These are phyloP conservation scores for Leccinum ponderosum DNA, from an alignment of 1,284 basidiomycete genomes.

Conservation along the genomic window DNA sequence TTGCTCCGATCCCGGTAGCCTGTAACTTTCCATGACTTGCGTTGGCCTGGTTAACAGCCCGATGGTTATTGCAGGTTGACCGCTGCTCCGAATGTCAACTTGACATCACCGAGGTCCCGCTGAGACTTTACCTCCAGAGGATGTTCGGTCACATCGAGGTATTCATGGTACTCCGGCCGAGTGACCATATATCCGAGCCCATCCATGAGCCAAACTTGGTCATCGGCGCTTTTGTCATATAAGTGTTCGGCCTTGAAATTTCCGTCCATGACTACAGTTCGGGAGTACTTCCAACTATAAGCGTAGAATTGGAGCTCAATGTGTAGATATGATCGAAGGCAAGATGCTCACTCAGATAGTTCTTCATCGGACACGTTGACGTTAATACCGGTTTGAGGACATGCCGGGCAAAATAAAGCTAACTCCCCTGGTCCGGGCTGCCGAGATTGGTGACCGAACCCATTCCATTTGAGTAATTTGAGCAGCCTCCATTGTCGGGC, in stretches of 20 bases:
- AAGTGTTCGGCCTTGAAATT: constrained; percentile 18
- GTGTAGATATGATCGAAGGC: not conserved
- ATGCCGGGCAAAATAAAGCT: constrained; percentile 15
- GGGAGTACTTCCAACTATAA: constrained; percentile 6
- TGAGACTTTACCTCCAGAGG: not conserved
- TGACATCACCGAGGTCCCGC: not conserved
- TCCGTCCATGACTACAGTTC: constrained; percentile 10
- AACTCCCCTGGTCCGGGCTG: constrained; percentile 1
- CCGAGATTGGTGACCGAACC: not conserved
- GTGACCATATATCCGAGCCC: constrained; percentile 10
- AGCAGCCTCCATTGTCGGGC: constrained; percentile 4
- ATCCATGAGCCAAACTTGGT: constrained; percentile 16
- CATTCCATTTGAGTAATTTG: constrained; percentile 8
- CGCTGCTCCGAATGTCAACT: not conserved
- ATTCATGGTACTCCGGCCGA: not conserved
- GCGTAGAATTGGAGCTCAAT: not conserved
- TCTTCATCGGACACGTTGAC: not conserved
- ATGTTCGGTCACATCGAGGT: not conserved
- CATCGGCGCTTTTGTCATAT: not conserved
- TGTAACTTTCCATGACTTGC: constrained; percentile 3
- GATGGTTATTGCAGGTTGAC: constrained; percentile 9
- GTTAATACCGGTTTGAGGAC: constrained; percentile 17
- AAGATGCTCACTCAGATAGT: not conserved
- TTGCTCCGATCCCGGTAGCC: constrained; percentile 16
- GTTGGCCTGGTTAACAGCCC: constrained; percentile 9